Conservation (phyloP, 768 basidiomycete species). For the Trametes cinnabarina region DNA sequence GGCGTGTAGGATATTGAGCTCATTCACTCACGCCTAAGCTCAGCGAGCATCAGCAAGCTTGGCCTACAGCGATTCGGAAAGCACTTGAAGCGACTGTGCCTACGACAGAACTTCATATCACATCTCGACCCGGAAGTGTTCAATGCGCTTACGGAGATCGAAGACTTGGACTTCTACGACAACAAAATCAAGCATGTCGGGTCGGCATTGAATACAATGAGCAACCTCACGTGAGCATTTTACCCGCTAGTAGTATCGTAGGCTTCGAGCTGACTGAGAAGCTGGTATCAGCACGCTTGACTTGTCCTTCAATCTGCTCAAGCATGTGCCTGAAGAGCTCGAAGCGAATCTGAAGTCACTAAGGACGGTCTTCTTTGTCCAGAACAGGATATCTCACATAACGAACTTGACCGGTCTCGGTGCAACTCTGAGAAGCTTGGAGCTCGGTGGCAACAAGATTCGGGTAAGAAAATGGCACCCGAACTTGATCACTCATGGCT, state of each 20-base stretch:
- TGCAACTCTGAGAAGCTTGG: constrained; percentile 72
- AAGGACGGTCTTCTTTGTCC: constrained; percentile 87
- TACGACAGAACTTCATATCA: constrained; percentile 83
- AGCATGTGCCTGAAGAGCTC: constrained; percentile 63
- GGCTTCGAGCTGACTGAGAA: not conserved
- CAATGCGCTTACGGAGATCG: constrained; percentile 59
- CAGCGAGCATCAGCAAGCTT: constrained; percentile 52
- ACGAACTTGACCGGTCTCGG: constrained; percentile 54
- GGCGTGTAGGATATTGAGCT: constrained; percentile 76
- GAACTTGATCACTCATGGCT: not conserved
- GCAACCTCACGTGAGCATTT: constrained; percentile 52
- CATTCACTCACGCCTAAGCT: constrained; percentile 72
- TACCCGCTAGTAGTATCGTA: not conserved
- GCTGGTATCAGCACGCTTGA: constrained; percentile 66
- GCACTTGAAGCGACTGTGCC: constrained; percentile 69
- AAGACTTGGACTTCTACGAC: constrained; percentile 95
- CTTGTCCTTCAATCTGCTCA: constrained; percentile 91
- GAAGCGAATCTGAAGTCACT: constrained; percentile 53
- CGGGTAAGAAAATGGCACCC: constrained; percentile 53
- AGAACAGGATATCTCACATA: constrained; percentile 89
- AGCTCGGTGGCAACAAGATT: constrained; percentile 91
- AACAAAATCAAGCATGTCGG: constrained; percentile 83
- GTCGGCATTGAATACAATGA: constrained; percentile 57
- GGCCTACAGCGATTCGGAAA: constrained; percentile 69
- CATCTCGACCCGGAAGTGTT: constrained; percentile 73